Percentiles rank a stretch among this genome's conserved stretches.
phyloP scores from a whole-genome alignment of 768 basidiomycete genomes.

The Flagelloscypha sp. region DNA sequence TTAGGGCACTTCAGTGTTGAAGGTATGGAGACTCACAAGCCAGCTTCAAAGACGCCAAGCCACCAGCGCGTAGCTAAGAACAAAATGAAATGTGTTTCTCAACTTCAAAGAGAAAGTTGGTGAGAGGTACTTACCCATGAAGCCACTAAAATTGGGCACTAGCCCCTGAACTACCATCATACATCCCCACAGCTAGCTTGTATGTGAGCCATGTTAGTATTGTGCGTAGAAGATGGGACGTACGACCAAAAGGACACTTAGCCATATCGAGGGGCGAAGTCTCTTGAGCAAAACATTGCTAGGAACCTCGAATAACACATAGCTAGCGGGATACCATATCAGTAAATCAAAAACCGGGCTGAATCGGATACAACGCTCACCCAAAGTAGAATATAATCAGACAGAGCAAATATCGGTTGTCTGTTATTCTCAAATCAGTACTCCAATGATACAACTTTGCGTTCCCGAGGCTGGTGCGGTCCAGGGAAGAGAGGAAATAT shows the following conservation, averaged over 20 bases:
- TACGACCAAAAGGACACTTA: conserved; percentile 70
- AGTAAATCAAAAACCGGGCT: conserved; percentile 9
- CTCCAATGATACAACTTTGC: conserved; percentile 57
- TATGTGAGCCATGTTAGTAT: too few species aligned
- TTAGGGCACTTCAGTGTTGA: too few species aligned
- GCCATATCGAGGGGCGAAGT: conserved; percentile 69
- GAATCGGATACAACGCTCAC: conserved; percentile 4
- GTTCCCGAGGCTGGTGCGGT: conserved; percentile 49
- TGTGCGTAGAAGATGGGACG: too few species aligned
- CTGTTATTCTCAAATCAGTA: conserved; percentile 47
- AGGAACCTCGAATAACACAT: conserved; percentile 70
- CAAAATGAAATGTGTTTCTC: too few species aligned
- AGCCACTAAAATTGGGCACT: conserved; percentile 58
- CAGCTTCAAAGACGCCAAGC: conserved; percentile 72
- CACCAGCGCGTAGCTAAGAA: conserved; percentile 57
- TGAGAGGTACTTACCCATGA: conserved; percentile 52
- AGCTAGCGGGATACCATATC: conserved; percentile 30
- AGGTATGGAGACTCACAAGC: too few species aligned
- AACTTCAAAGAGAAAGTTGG: too few species aligned
- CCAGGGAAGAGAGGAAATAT: conserved; percentile 68
- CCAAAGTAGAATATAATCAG: conserved; percentile 58
- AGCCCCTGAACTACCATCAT: conserved; percentile 77
- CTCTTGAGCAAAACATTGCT: conserved; percentile 68
- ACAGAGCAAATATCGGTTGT: conserved; percentile 56
- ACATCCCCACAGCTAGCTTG: conserved; percentile 62